Conservation (phyloP, 2,329 filamentous ascomycete species). For the Aspergillus eucalypticola region DNA sequence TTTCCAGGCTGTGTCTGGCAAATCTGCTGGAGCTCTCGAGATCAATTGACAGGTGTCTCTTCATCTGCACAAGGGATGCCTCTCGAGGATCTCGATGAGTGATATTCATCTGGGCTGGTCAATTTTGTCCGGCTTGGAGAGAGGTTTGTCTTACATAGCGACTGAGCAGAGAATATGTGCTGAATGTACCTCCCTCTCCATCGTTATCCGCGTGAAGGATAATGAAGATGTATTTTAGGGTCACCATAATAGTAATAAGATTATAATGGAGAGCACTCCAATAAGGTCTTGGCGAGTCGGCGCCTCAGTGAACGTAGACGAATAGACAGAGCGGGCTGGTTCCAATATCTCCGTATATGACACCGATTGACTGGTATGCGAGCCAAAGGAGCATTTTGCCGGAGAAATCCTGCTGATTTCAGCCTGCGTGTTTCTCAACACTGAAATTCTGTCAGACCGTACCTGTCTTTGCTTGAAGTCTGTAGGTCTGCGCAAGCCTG, state of each 20-base stretch:
- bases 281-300: slow-evolving; percentile 52
- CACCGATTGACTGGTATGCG: slow-evolving; percentile 58
- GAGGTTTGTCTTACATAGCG: slow-evolving; percentile 45
- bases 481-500: slow-evolving; percentile 13
- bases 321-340: slow-evolving; percentile 60
- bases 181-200: slow-evolving; percentile 60
- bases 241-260: slow-evolving; percentile 59
- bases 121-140: neutral
- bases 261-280: slow-evolving; percentile 56
- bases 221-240: slow-evolving; percentile 58
- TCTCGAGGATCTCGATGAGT: slow-evolving; percentile 55
- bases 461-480: slow-evolving; percentile 11
- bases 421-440: neutral
- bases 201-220: slow-evolving; percentile 58
- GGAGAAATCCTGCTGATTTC: slow-evolving; percentile 11
- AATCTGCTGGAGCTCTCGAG: slow-evolving; percentile 45
- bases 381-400: slow-evolving; percentile 36
- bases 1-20: slow-evolving; percentile 51
- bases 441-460: neutral
- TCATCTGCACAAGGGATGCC: slow-evolving; percentile 49
- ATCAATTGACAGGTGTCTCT: slow-evolving; percentile 48
- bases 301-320: slow-evolving; percentile 51
- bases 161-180: slow-evolving; percentile 54
- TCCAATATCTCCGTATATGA: slow-evolving; percentile 63
- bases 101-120: slow-evolving; percentile 49